Evolutionary conservation across 768 basidiomycete species (phyloP), one percentile per base, ranked within the genome.

Genomic region (Pleurotus citrinopileatus): DNA sequence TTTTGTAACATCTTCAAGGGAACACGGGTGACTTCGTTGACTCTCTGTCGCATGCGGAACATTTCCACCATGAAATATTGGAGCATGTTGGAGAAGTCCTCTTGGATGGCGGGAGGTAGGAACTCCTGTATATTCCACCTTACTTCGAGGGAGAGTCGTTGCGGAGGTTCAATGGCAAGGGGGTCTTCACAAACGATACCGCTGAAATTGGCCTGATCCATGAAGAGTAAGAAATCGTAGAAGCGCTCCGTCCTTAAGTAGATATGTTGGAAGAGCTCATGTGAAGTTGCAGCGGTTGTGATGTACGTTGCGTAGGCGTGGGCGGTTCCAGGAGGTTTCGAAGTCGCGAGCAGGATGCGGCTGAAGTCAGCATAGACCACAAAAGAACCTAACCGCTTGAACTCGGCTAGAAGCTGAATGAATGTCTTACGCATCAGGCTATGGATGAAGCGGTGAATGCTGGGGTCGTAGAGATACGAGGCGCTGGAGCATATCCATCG

Each of bases 361-460:
- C 89, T 86, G 67, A 98, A 94, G 67, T 98, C 94, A 22, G 95
- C 96, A 58, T 94, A 93, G 26, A 98, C 82, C 54, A 98, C 86
- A 52, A 91, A 86, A 0, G 94, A 95, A 1, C 97, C 97, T 1
- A 99, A 79, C 15, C 97, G 83, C 62, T 90, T 94, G 74, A 98
- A 95, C 68, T 99, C 97, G 12, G 96, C 95, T 19, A 98, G 79
- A 58, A 99, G 78, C 70, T 98, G 97, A 54, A 97, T 90, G 72
- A 98, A 98, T 0, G 91, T 94, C 74, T 99, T 98, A 56, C 91
- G 85, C 97, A 99, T 99, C 43, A 98, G 80, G 12, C 94, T 91
- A 60, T 95, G 89, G 7, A 98, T 74, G 69, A 99, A 99, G 0
- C 89, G 85, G 64, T 98, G 94, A 4, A 99, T 78, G 55, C 91